These are phyloP conservation scores for Mycena pura DNA, from an alignment of 768 basidiomycete genomes.

Conservation along the genomic window DNA sequence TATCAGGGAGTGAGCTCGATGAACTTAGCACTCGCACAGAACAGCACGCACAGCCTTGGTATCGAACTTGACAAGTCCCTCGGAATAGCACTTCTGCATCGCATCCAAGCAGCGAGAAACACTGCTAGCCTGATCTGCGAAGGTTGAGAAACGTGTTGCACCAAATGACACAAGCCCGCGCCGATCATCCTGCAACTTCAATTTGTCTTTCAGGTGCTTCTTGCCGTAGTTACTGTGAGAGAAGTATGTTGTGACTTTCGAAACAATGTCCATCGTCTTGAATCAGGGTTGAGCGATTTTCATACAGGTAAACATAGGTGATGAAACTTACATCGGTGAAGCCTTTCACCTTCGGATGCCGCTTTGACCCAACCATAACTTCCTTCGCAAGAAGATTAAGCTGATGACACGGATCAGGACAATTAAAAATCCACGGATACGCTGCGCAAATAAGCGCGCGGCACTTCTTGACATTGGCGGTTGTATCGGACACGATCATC, in stretches of 20 bases:
- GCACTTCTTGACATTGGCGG: slow-evolving; percentile 25
- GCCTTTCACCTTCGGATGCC: slow-evolving; percentile 5
- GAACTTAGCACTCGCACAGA: too few relatives aligned
- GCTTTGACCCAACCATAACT: slow-evolving; percentile 22
- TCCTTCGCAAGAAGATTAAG: slow-evolving; percentile 26
- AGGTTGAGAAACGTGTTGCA: slow-evolving; percentile 7
- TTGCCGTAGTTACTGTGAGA: slow-evolving; percentile 9
- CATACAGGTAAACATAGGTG: too few relatives aligned
- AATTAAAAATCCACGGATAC: slow-evolving; percentile 28
- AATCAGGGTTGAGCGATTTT: not conserved
- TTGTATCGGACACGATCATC: slow-evolving; percentile 26
- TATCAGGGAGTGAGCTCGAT: not conserved
- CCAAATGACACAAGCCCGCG: slow-evolving; percentile 5
- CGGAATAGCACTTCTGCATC: not conserved
- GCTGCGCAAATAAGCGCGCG: slow-evolving; percentile 15
- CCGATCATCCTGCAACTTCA: slow-evolving; percentile 4
- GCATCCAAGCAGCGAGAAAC: not conserved
- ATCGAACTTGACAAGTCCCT: not conserved
- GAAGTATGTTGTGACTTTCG: not conserved
- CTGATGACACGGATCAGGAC: slow-evolving; percentile 26
- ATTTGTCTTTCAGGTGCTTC: not conserved
- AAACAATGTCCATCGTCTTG: not conserved
- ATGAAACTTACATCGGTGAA: slow-evolving; percentile 3
- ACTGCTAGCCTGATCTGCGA: not conserved
- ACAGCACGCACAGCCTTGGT: slow-evolving; percentile 4